Conservation (phyloP, 1,139 yeast species). For the Diutina sp. region DNA sequence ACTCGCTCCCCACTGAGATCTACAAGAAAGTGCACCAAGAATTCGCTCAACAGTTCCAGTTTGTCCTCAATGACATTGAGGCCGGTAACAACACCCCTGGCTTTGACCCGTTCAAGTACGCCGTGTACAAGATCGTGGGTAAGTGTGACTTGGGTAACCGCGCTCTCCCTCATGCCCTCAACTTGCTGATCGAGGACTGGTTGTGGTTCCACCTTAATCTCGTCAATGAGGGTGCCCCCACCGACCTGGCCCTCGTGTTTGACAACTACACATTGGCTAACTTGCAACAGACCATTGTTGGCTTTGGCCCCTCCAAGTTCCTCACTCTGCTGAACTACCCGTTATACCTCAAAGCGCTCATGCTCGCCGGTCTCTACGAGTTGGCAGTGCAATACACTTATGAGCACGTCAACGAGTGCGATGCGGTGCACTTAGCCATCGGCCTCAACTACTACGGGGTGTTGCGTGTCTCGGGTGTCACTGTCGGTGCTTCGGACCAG, state of each 20-base stretch:
- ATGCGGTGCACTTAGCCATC: conserved; percentile 83
- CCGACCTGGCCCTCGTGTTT: conserved; percentile 35
- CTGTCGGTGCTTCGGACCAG: conserved; percentile 14
- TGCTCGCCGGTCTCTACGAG: conserved; percentile 73
- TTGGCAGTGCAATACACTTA: conserved; percentile 60
- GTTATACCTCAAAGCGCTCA: conserved; percentile 61
- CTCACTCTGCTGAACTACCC: conserved; percentile 55
- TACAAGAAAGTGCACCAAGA: conserved; percentile 39
- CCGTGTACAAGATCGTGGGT: conserved; percentile 84
- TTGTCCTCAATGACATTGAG: conserved; percentile 27
- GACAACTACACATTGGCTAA: conserved; percentile 66
- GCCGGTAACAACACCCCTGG: conserved; percentile 23
- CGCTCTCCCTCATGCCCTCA: conserved; percentile 57
- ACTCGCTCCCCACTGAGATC: neutral
- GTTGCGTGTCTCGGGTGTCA: conserved; percentile 33
- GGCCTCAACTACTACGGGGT: conserved; percentile 69
- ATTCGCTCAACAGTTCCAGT: conserved; percentile 75
- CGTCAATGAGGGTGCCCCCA: conserved; percentile 29
- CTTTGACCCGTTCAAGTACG: conserved; percentile 81
- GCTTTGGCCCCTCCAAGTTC: conserved; percentile 66
- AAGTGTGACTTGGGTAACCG: conserved; percentile 76
- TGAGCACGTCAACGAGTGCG: conserved; percentile 60
- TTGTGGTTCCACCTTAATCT: conserved; percentile 83
- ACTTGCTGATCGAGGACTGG: conserved; percentile 90
- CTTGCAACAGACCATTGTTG: conserved; percentile 58